A percentile compares a stretch with the other conserved stretches of the same genome.
Conservation (phyloP, 2,329 filamentous ascomycete genomes). For the Penicillium rolfsii region DNA sequence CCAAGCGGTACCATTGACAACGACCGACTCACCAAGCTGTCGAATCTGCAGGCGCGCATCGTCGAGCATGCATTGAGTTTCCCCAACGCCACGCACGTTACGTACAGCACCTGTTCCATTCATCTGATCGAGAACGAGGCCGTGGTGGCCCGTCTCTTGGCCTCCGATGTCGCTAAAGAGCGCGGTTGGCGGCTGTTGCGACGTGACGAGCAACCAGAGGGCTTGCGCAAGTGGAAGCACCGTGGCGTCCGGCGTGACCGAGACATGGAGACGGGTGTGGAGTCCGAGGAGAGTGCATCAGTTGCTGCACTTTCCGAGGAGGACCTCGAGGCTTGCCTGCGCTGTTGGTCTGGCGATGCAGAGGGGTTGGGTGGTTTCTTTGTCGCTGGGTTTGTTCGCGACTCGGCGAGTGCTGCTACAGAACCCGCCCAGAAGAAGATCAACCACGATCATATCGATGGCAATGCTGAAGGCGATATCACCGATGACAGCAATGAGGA, state of each 20-base stretch:
- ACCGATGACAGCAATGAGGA: slow-evolving; percentile 35
- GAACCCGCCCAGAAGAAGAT: slow-evolving; percentile 25
- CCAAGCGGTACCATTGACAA: slow-evolving; percentile 55
- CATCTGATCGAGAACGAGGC: slow-evolving; percentile 86
- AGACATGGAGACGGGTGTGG: slow-evolving; percentile 6
- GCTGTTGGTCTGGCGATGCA: slow-evolving; percentile 78
- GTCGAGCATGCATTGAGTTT: slow-evolving; percentile 85
- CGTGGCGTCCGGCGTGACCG: slow-evolving; percentile 58
- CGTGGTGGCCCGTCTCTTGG: slow-evolving; percentile 74
- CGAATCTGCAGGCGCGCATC: slow-evolving; percentile 79
- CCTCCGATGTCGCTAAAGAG: slow-evolving; percentile 65
- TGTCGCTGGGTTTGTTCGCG: slow-evolving; percentile 79
- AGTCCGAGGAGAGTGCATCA: slow-evolving; percentile 16
- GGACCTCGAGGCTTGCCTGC: slow-evolving; percentile 71
- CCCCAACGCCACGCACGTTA: slow-evolving; percentile 72
- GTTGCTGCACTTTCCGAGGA: slow-evolving; percentile 50
- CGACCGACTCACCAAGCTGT: slow-evolving; percentile 71
- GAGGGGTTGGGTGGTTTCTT: slow-evolving; percentile 95
- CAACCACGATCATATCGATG: slow-evolving; percentile 16
- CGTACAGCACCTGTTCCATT: slow-evolving; percentile 92
- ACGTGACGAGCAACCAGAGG: slow-evolving; percentile 72
- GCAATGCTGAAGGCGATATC: slow-evolving; percentile 17
- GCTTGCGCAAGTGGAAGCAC: slow-evolving; percentile 75
- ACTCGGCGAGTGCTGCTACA: slow-evolving; percentile 44
- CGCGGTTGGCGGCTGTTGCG: slow-evolving; percentile 77